Conservation (phyloP, 805 yeast species). For the Starmerella etchellsii region DNA sequence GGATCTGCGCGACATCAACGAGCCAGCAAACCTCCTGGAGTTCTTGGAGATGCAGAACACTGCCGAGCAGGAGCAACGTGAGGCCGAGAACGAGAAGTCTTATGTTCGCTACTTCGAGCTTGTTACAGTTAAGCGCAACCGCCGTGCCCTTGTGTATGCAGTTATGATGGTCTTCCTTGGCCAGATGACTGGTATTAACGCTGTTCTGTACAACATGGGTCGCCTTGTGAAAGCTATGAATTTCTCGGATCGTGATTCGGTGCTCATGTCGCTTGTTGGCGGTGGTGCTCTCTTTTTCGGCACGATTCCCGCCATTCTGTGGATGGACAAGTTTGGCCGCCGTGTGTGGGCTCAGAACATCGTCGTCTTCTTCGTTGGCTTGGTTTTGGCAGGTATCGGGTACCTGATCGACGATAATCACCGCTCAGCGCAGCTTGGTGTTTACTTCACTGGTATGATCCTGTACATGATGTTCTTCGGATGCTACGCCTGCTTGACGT, state of each 20-base stretch:
- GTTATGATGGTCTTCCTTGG: slow-evolving; percentile 34
- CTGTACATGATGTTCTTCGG: slow-evolving; percentile 57
- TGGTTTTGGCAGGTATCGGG: slow-evolving; percentile 47
- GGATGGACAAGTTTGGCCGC: slow-evolving; percentile 29
- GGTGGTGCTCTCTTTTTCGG: slow-evolving; percentile 52
- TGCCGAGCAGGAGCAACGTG: slow-evolving; percentile 34
- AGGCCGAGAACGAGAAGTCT: slow-evolving; percentile 28
- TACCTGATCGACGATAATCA: slow-evolving; percentile 33
- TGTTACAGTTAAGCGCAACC: slow-evolving; percentile 42
- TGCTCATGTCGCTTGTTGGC: slow-evolving; percentile 57
- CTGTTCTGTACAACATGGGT: slow-evolving; percentile 52
- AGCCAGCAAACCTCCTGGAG: slow-evolving; percentile 36
- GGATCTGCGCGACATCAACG: slow-evolving; percentile 38
- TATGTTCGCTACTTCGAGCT: slow-evolving; percentile 38
- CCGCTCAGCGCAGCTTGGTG: slow-evolving; percentile 41
- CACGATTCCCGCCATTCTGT: slow-evolving; percentile 51
- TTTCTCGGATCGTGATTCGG: slow-evolving; percentile 38
- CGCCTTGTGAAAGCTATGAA: slow-evolving; percentile 45
- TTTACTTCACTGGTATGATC: slow-evolving; percentile 49
- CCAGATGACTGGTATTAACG: slow-evolving; percentile 57
- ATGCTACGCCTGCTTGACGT: slow-evolving; percentile 51
- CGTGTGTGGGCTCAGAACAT: slow-evolving; percentile 52
- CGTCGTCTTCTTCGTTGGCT: slow-evolving; percentile 46
- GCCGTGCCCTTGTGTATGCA: slow-evolving; percentile 49
- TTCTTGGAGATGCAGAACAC: slow-evolving; percentile 46